These are phyloP conservation scores for Bryopsis sp. DNA, from an alignment of 139 green algal species.

Conservation along the genomic window DNA sequence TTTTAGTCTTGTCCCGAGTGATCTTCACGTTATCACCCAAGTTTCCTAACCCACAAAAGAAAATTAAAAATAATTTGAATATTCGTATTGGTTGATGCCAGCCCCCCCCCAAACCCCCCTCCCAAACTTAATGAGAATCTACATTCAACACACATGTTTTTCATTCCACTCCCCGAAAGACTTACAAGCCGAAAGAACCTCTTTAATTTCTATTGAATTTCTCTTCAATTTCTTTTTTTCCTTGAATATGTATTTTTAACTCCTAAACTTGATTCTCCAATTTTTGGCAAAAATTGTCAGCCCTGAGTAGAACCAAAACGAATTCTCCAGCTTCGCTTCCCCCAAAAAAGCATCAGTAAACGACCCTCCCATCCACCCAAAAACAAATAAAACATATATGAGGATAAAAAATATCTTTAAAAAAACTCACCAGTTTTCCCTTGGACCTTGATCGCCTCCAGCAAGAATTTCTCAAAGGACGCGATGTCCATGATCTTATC, in stretches of 20 bases:
- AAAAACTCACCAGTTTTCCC: slow-evolving; percentile 62
- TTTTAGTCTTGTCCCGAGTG: slow-evolving; percentile 80
- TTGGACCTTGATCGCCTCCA: slow-evolving; percentile 95
- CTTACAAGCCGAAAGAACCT: no score
- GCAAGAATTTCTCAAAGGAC: slow-evolving; percentile 96
- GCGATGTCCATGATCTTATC: slow-evolving; percentile 84
- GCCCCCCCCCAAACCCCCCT: no score
- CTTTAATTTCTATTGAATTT: no score
- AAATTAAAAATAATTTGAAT: no score
- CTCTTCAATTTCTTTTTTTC: no score
- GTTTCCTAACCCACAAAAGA: slow-evolving; percentile 55
- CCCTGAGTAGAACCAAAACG: slow-evolving; percentile 2
- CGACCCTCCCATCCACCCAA: no score
- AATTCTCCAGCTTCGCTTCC: slow-evolving; percentile 9
- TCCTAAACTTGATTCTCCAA: no score
- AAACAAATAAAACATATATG: neutral
- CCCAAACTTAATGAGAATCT: no score
- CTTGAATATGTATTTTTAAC: no score
- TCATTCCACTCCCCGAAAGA: no score
- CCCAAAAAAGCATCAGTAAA: neutral
- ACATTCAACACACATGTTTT: no score
- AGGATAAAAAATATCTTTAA: neutral
- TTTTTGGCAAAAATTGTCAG: neutral
- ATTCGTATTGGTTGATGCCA: no score
- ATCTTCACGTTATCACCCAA: slow-evolving; percentile 81